Percentiles rank a stretch among this genome's conserved stretches.
These are phyloP conservation scores for Cutaneotrichosporon sp. DNA, from an alignment of 1,284 basidiomycete genomes.

Conservation along the genomic window DNA sequence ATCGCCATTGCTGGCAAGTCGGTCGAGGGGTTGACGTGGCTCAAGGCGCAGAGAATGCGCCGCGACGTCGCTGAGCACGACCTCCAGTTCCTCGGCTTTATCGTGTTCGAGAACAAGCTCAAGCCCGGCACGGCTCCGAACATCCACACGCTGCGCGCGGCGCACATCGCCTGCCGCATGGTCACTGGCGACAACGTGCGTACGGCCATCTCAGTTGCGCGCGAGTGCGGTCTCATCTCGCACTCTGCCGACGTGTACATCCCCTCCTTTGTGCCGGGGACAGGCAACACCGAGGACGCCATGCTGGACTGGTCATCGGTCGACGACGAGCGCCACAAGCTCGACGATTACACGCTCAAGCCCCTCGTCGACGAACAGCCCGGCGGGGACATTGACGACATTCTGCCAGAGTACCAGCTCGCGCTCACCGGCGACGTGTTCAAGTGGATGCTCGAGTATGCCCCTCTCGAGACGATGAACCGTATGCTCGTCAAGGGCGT, in stretches of 20 bases:
- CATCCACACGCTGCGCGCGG: constrained; percentile 79
- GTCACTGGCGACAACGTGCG: constrained; percentile 97
- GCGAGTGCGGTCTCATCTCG: constrained; percentile 87
- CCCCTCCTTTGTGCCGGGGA: constrained; percentile 73
- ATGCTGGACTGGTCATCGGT: constrained; percentile 86
- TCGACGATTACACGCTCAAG: constrained; percentile 84
- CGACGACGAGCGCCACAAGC: constrained; percentile 77
- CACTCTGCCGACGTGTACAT: constrained; percentile 88
- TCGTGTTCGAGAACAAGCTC: constrained; percentile 98
- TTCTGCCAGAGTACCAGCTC: constrained; percentile 73
- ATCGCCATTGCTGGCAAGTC: constrained; percentile 98
- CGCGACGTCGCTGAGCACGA: constrained; percentile 90
- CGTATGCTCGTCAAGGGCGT: constrained; percentile 98
- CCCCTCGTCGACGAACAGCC: constrained; percentile 59
- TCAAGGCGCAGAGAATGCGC: constrained; percentile 95
- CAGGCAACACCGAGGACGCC: constrained; percentile 62
- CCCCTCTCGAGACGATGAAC: constrained; percentile 86
- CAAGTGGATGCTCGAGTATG: constrained; percentile 96
- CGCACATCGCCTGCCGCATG: constrained; percentile 93
- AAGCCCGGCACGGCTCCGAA: constrained; percentile 89
- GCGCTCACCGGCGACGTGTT: constrained; percentile 96
- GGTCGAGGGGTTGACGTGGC: constrained; percentile 88
- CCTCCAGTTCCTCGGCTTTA: constrained; percentile 86
- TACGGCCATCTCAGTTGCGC: constrained; percentile 93
- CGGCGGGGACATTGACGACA: constrained; percentile 66